Conservation (phyloP, 306 rosid genomes). For the Glycine latifolia region DNA sequence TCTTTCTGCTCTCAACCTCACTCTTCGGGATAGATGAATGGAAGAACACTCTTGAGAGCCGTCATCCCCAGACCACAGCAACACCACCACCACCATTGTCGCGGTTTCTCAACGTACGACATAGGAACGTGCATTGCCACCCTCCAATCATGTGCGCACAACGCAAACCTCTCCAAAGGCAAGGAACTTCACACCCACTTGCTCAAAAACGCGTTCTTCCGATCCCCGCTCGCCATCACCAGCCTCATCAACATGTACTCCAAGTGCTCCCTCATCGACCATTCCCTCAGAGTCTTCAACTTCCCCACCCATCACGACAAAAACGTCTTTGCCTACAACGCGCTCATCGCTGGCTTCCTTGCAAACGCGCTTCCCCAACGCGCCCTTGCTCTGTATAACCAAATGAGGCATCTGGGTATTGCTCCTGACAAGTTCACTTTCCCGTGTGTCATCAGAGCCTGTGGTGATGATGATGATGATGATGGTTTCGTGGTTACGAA, state of each 20-base stretch:
- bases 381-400: constrained; percentile 57
- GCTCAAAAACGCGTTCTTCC: constrained; percentile 62
- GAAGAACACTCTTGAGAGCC: constrained; percentile 27
- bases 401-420: constrained; percentile 65
- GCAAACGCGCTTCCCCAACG: constrained; percentile 56
- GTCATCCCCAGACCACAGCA: constrained; percentile 29
- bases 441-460: constrained; percentile 76
- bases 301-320: constrained; percentile 49
- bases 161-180: constrained; percentile 59
- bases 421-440: constrained; percentile 79
- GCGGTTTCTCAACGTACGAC: constrained; percentile 55
- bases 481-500: constrained; percentile 65
- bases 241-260: constrained; percentile 90
- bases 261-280: constrained; percentile 63
- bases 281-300: constrained; percentile 65
- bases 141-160: constrained; percentile 71
- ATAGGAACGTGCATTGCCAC: constrained; percentile 58
- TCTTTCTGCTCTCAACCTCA: no score
- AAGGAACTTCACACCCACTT: constrained; percentile 62
- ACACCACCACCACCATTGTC: background rate
- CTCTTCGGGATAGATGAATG: constrained; percentile 33
- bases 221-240: constrained; percentile 66
- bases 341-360: constrained; percentile 74
- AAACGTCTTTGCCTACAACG: constrained; percentile 77
- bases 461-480: constrained; percentile 44